Base-by-base conservation (phyloP, 192 early-diverging fungal species). In the Coemansia sp. region DNA sequence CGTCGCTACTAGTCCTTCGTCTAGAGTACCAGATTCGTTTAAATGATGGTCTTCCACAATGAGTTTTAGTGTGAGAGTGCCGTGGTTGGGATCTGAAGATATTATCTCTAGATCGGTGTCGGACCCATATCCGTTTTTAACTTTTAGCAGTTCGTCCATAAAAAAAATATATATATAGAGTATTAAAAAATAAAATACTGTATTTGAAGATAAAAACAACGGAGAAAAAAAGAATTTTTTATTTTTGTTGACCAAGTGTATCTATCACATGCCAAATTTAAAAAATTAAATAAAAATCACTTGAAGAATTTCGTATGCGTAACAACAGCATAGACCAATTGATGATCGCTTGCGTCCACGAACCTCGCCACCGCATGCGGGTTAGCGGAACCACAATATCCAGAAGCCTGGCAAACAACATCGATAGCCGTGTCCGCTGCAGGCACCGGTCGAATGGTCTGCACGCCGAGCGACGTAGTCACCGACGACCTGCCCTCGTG, bases 291-390 rank as follows among this genome's bases (percentile, higher is more conserved):
- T 7, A 16, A 7, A 14, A 16, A 16, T 5, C 16, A 14, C 42
- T 68, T 74, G 33, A 76, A 76, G 34, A 66, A 72, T 59, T 80
- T 80, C 57, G 72, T 74, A 31, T 80, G 77, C 10, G 69, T 61
- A 0, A 63, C 77, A 6, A 68, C 33, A 5, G 77, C 72, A 36
- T 72, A 65, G 12, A 72, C 63, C 18, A 55, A 29, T 3, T 20
- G 33, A 14, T 49, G 45, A 33, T 80, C 61, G 5, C 14, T 25
- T 10, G 77, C 61, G 2, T 29, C 32, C 18, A 63, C 77, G 60
- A 80, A 72, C 1, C 36, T 20, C 17, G 77, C 77, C 18, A 59
- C 61, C 7, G 77, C 77, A 60, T 40, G 48, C 20, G 77, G 77
- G 45, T 62, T 57, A 2, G 42, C 31, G 2, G 25, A 20, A n/a